Evolutionary conservation across 2,329 filamentous ascomycete genomes (phyloP).

Genomic region (Penicillium sp.): DNA sequence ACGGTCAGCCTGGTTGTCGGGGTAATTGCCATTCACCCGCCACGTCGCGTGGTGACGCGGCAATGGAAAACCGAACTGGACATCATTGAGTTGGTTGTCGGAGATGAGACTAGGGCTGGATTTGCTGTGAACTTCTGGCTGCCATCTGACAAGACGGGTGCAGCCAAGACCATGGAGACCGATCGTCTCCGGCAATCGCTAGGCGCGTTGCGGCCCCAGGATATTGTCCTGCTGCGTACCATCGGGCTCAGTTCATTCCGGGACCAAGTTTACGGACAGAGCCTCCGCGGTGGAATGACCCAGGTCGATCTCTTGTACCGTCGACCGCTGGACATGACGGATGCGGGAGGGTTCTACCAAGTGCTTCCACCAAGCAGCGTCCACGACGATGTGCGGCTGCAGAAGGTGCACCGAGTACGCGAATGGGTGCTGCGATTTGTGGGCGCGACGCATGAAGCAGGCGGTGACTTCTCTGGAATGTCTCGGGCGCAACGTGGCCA

Average conservation of each 20-base stretch:
- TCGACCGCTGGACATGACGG: slow-evolving; percentile 51
- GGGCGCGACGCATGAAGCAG: slow-evolving; percentile 37
- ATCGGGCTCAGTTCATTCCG: slow-evolving; percentile 74
- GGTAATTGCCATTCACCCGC: slow-evolving; percentile 67
- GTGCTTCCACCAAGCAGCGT: slow-evolving; percentile 24
- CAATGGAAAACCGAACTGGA: slow-evolving; percentile 55
- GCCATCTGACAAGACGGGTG: slow-evolving; percentile 34
- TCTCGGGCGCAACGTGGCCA: slow-evolving; percentile 20
- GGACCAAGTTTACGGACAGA: slow-evolving; percentile 79
- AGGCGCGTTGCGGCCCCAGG: slow-evolving; percentile 60
- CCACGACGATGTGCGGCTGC: slow-evolving; percentile 50
- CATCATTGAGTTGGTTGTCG: slow-evolving; percentile 74
- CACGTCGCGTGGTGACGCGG: slow-evolving; percentile 64
- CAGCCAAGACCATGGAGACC: slow-evolving; percentile 16
- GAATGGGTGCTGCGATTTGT: slow-evolving; percentile 76
- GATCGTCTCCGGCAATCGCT: slow-evolving; percentile 42
- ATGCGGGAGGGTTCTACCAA: slow-evolving; percentile 56
- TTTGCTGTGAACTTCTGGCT: slow-evolving; percentile 88
- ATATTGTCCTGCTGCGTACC: slow-evolving; percentile 76
- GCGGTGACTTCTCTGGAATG: slow-evolving; percentile 26
- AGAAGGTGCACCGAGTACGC: slow-evolving; percentile 65
- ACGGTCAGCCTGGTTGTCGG: slow-evolving; percentile 79
- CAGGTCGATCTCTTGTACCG: slow-evolving; percentile 65
- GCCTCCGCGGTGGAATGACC: slow-evolving; percentile 68
- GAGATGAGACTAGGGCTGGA: slow-evolving; percentile 77